A percentile compares a stretch with the other conserved stretches of the same genome.
Conservation (phyloP, 164 flowering plant genomes). For the Magnolia changhungtana region DNA sequence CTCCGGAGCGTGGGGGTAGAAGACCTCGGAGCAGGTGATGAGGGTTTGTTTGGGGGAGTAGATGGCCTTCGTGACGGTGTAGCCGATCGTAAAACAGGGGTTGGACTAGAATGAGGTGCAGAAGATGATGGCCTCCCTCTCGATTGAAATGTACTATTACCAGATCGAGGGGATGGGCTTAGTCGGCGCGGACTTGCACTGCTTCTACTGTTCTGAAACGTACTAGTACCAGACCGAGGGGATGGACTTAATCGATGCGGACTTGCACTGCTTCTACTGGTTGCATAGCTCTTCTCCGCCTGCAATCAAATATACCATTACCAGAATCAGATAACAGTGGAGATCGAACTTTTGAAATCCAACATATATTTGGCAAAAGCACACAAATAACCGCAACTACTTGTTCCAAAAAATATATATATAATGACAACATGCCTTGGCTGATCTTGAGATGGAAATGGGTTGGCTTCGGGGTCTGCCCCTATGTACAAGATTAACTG, state of each 20-base stretch:
- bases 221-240: constrained; percentile 55
- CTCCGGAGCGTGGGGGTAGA: constrained; percentile 71
- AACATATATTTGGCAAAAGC: not conserved
- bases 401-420: not conserved
- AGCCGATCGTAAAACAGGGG: constrained; percentile 32
- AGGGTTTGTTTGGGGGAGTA: constrained; percentile 64
- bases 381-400: not conserved
- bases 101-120: constrained; percentile 65
- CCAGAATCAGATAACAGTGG: not conserved
- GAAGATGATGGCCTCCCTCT: constrained; percentile 75
- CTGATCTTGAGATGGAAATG: constrained; percentile 74
- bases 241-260: constrained; percentile 89
- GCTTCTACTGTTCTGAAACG: constrained; percentile 56
- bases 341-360: not conserved
- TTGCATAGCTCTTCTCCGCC: constrained; percentile 73
- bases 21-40: constrained; percentile 61
- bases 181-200: constrained; percentile 86
- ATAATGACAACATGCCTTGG: constrained; percentile 47
- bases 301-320: constrained; percentile 21
- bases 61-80: constrained; percentile 72
- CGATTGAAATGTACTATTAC: constrained; percentile 38
- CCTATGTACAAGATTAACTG: constrained; percentile 42
- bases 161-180: constrained; percentile 79
- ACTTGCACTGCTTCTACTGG: constrained; percentile 83
- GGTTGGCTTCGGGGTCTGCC: constrained; percentile 88